A percentile compares a stretch with the other conserved stretches of the same genome.
Conservation (phyloP, 2,329 filamentous ascomycete genomes). For the Fusarium odoratissimum region DNA sequence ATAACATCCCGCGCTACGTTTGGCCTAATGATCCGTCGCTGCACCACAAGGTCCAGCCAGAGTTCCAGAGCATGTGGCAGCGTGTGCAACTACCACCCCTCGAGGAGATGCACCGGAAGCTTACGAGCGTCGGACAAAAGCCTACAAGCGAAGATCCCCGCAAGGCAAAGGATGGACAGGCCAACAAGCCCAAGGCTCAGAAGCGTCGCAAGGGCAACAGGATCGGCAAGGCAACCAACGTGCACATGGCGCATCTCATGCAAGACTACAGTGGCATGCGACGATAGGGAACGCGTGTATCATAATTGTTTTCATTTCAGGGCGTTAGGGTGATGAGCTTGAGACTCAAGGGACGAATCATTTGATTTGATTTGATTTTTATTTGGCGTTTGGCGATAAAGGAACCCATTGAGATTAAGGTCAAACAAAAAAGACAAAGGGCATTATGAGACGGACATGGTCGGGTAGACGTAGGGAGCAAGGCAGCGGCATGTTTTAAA, state of each 20-base stretch:
- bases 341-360: conserved; percentile 1
- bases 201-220: conserved; percentile 75
- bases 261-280: conserved; percentile 73
- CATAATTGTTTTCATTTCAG: conserved; percentile 11
- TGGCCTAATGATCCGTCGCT: conserved; percentile 90
- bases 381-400: conserved; percentile 22
- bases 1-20: conserved; percentile 84
- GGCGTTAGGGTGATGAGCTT: conserved; percentile 25
- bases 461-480: conserved; percentile 15
- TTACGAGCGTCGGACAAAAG: conserved; percentile 82
- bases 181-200: conserved; percentile 75
- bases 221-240: conserved; percentile 85
- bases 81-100: conserved; percentile 80
- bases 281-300: conserved; percentile 47
- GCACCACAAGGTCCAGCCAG: conserved; percentile 78
- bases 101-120: conserved; percentile 80
- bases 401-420: conserved; percentile 10
- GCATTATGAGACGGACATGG: conserved; percentile 8
- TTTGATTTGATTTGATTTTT: not conserved
- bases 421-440: conserved; percentile 17
- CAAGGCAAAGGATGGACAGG: conserved; percentile 52
- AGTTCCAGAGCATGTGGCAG: conserved; percentile 87
- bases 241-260: conserved; percentile 85
- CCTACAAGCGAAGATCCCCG: conserved; percentile 84
- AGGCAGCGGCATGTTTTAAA: conserved; percentile 26